These are phyloP conservation scores for Proteromonas lacertae DNA, from an alignment of 352 stramenopile species.

Conservation along the genomic window DNA sequence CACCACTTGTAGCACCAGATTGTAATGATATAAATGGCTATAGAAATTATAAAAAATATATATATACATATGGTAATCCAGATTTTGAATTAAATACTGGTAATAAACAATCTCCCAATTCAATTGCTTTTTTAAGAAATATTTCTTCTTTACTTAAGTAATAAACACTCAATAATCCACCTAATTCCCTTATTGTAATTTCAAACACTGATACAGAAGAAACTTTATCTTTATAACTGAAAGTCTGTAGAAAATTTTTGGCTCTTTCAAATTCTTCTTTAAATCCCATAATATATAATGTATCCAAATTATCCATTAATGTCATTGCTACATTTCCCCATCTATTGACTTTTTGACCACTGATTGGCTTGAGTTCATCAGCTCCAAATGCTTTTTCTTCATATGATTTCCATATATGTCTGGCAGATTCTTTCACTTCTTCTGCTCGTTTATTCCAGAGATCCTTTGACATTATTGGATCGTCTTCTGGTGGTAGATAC, in stretches of 20 bases:
- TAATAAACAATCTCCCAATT: conserved; percentile 51
- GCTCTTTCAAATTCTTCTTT: conserved; percentile 26
- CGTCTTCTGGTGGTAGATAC: too few species aligned
- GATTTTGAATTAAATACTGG: conserved; percentile 42
- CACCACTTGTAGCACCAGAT: background rate
- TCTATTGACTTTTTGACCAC: conserved; percentile 17
- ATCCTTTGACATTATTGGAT: too few species aligned
- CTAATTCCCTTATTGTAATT: conserved; percentile 86
- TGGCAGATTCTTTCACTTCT: conserved; percentile 22
- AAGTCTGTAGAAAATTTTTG: conserved; percentile 31
- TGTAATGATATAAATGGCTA: too few species aligned
- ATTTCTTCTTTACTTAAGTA: conserved; percentile 32
- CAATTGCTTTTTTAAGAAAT: conserved; percentile 57
- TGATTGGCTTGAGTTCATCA: conserved; percentile 61
- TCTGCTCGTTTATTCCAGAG: too few species aligned
- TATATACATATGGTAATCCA: too few species aligned
- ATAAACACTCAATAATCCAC: conserved; percentile 74
- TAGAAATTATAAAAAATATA: too few species aligned
- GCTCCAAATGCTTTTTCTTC: conserved; percentile 58
- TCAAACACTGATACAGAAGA: conserved; percentile 71
- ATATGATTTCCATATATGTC: conserved; percentile 46
- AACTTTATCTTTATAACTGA: conserved; percentile 15
- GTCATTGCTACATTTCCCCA: conserved; percentile 49
- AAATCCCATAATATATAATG: conserved; percentile 37
- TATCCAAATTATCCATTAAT: conserved; percentile 46